A percentile compares a stretch with the other conserved stretches of the same genome.
Conservation (phyloP, 2,329 filamentous ascomycete genomes). For the Nemania serpens region DNA sequence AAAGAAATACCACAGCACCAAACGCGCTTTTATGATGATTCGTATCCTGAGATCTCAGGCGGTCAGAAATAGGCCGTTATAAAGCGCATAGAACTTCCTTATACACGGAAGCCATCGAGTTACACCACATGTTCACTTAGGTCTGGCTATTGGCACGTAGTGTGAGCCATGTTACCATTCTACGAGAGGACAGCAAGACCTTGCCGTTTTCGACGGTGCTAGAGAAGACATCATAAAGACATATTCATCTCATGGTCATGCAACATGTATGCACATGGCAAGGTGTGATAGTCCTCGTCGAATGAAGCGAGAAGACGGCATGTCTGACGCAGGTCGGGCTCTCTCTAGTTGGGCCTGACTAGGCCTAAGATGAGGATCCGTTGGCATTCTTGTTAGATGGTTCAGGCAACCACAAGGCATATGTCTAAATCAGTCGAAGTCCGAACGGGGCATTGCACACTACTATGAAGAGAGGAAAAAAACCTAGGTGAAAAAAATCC, state of each 20-base stretch:
- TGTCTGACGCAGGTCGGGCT: slow-evolving; percentile 4
- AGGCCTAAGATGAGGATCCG: slow-evolving; percentile 4
- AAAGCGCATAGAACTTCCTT: not conserved
- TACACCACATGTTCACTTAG: slow-evolving; percentile 1
- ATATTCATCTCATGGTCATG: slow-evolving; percentile 12
- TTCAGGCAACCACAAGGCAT: slow-evolving; percentile 11
- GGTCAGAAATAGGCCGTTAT: not conserved
- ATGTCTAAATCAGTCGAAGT: slow-evolving; percentile 6
- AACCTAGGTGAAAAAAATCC: slow-evolving; percentile 2
- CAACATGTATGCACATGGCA: slow-evolving; percentile 14
- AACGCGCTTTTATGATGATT: slow-evolving; percentile 9
- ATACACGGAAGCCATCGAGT: not conserved
- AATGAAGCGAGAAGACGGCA: slow-evolving; percentile 15
- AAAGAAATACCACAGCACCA: not conserved
- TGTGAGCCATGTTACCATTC: not conserved
- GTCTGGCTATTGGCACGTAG: slow-evolving; percentile 5
- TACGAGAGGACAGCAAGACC: slow-evolving; percentile 10
- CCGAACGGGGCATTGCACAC: slow-evolving; percentile 5
- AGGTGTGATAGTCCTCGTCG: slow-evolving; percentile 18
- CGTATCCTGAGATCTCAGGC: not conserved
- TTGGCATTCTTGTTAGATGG: not conserved
- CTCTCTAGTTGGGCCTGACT: slow-evolving; percentile 5
- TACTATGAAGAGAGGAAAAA: not conserved
- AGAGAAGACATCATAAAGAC: slow-evolving; percentile 3
- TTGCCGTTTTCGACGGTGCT: not conserved